These are phyloP conservation scores for Pythium sp. DNA, from an alignment of 352 stramenopile genomes.

Conservation along the genomic window DNA sequence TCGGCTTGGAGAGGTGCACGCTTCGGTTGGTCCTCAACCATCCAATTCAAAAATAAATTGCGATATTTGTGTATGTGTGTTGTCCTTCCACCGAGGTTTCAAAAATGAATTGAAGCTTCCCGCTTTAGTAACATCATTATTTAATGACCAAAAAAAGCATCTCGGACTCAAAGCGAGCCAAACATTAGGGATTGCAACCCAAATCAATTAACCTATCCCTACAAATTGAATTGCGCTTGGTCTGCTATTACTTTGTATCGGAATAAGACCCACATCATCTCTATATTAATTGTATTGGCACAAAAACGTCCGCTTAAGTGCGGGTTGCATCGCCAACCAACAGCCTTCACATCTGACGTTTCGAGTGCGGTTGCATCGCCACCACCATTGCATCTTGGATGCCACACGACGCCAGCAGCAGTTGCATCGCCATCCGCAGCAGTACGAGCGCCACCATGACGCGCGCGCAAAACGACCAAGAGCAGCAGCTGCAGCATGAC, in stretches of 20 bases:
- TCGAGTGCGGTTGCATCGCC: constrained; percentile 8
- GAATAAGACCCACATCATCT: not conserved
- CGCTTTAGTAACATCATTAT: not conserved
- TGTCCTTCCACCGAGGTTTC: not conserved
- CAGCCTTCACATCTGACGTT: constrained; percentile 13
- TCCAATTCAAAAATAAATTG: not conserved
- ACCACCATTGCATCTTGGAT: constrained; percentile 8
- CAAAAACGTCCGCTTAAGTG: not conserved
- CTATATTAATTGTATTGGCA: constrained; percentile 9
- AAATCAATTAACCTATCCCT: not conserved
- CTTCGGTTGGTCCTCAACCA: not conserved
- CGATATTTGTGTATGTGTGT: not conserved
- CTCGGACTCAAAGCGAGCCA: not conserved
- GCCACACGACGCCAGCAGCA: constrained; percentile 3
- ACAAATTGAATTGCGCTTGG: not conserved
- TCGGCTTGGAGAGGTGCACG: not conserved
- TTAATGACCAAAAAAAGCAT: not conserved
- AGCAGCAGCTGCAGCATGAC: constrained; percentile 12
- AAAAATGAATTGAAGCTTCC: not conserved
- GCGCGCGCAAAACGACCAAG: constrained; percentile 7
- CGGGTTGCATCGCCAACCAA: constrained; percentile 2
- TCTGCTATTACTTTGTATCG: not conserved
- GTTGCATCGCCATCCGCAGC: not conserved
- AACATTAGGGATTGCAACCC: not conserved
- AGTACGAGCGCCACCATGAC: constrained; percentile 8